Conservation (phyloP, 176 grass and related monocot species). For the Hsuehochloa calcarea region DNA sequence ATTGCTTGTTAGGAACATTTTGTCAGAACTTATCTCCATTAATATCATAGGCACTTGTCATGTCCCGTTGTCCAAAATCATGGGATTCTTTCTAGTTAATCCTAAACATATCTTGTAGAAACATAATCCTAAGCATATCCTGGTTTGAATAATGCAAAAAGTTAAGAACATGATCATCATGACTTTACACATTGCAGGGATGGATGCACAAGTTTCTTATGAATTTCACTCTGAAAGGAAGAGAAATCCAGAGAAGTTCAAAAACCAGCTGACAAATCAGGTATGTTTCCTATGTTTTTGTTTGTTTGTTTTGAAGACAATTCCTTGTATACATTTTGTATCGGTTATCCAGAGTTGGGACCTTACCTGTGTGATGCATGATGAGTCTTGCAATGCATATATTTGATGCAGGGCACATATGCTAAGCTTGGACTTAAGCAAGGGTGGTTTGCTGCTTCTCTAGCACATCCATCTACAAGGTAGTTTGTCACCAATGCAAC, state of each 20-base stretch:
- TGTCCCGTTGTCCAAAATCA: background rate
- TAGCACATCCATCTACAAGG: conserved; percentile 73
- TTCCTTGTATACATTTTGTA: background rate
- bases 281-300: conserved; percentile 26
- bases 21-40: background rate
- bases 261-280: conserved; percentile 91
- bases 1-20: background rate
- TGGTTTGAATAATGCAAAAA: background rate
- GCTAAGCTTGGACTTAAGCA: conserved; percentile 82
- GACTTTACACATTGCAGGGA: conserved; percentile 49
- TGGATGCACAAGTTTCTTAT: conserved; percentile 97
- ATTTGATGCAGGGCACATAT: conserved; percentile 65
- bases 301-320: background rate
- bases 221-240: conserved; percentile 93
- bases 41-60: background rate
- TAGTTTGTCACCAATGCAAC: conserved; percentile 29
- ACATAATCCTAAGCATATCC: background rate
- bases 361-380: background rate
- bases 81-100: background rate
- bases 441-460: conserved; percentile 76
- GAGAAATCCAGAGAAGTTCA: conserved; percentile 90
- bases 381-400: conserved; percentile 19
- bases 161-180: background rate
- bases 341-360: background rate
- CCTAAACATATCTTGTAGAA: background rate